Percentiles rank a stretch among this genome's conserved stretches.
These are phyloP conservation scores for Domatiomyces catenatus DNA, from an alignment of 2,329 filamentous ascomycete species.

Conservation along the genomic window DNA sequence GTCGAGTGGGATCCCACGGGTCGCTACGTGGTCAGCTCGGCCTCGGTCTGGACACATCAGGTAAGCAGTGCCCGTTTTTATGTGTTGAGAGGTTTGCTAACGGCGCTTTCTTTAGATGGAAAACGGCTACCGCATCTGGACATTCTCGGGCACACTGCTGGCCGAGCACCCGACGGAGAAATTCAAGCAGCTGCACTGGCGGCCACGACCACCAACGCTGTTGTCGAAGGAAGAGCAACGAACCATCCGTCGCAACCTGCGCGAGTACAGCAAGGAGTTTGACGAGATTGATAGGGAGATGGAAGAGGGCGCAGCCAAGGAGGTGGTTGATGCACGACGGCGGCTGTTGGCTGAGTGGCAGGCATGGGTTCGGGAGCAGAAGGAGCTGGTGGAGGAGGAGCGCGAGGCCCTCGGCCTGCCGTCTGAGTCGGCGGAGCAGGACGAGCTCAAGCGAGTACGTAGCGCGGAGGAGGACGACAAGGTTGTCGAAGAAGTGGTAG, in stretches of 20 bases:
- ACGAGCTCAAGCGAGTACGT: slow-evolving; percentile 36
- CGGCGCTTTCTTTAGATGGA: slow-evolving; percentile 56
- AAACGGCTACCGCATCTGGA: slow-evolving; percentile 96
- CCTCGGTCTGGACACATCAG: slow-evolving; percentile 86
- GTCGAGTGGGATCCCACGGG: slow-evolving; percentile 97
- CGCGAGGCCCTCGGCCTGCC: slow-evolving; percentile 52
- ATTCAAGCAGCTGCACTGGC: slow-evolving; percentile 96
- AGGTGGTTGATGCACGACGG: slow-evolving; percentile 77
- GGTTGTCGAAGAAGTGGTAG: slow-evolving; percentile 76
- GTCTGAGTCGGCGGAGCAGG: slow-evolving; percentile 40
- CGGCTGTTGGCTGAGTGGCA: slow-evolving; percentile 76
- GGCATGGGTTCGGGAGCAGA: slow-evolving; percentile 61
- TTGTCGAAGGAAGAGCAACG: slow-evolving; percentile 96
- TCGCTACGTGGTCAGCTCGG: slow-evolving; percentile 83
- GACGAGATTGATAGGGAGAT: slow-evolving; percentile 91
- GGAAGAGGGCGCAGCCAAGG: slow-evolving; percentile 83
- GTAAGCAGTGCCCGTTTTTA: slow-evolving; percentile 40
- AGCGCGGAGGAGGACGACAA: slow-evolving; percentile 40
- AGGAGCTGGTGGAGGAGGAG: slow-evolving; percentile 58
- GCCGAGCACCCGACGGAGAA: slow-evolving; percentile 87
- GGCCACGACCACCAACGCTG: slow-evolving; percentile 77
- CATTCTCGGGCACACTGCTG: slow-evolving; percentile 79
- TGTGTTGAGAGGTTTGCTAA: slow-evolving; percentile 1
- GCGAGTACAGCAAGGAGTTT: slow-evolving; percentile 88
- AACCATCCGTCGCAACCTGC: slow-evolving; percentile 91